Evolutionary conservation across 2,329 filamentous ascomycete species (phyloP), one percentile per base, ranked within the genome.

Genomic region (Dissoconium aciculare): DNA sequence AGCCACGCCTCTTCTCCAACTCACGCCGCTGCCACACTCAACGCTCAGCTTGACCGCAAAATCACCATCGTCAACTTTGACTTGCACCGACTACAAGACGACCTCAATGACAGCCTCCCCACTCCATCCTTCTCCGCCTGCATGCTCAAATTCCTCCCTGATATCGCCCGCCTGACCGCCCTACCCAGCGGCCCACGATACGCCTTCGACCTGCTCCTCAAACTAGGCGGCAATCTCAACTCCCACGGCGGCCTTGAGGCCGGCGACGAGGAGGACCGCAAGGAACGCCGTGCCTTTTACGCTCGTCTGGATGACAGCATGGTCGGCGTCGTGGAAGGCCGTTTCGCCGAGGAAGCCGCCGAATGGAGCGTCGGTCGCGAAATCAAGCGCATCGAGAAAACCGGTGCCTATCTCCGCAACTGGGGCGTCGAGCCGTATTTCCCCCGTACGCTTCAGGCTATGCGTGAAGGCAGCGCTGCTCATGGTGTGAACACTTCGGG

Each of bases 11-110:
- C 41, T 14, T 51, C 50, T 15, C 50, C 52, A 3, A 57, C 62
- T 12, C 58, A 63, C 38, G 60, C 62, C 13, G 63, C 64, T 17
- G 50, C 56, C 17, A 64, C 63, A 2, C 59, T 68, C 38, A 66
- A 66, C 45, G 63, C 62, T n/a, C 64, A 68, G 45, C 61, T 68
- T 37, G 64, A 68, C 49, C 64, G 64, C 57, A 67, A 67, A 43
- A 68, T 68, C 52, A 67, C 64, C 21, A 67, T 68, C 33, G 63
- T 68, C 33, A 67, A 68, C 53, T 67, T 67, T 46, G 64, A 67
- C 45, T 61, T 68, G 3, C 64, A 68, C 54, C 61, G 64, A 30
- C 56, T 68, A 27, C 64, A 67, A 47, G 64, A 68, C 49, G 63
- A 66, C 42, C 57, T 67, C 41, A 67, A 67, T 51, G 62, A 66